Evolutionary conservation across 2,329 filamentous ascomycete genomes (phyloP).

Genomic region (Colletotrichum sublineola): DNA sequence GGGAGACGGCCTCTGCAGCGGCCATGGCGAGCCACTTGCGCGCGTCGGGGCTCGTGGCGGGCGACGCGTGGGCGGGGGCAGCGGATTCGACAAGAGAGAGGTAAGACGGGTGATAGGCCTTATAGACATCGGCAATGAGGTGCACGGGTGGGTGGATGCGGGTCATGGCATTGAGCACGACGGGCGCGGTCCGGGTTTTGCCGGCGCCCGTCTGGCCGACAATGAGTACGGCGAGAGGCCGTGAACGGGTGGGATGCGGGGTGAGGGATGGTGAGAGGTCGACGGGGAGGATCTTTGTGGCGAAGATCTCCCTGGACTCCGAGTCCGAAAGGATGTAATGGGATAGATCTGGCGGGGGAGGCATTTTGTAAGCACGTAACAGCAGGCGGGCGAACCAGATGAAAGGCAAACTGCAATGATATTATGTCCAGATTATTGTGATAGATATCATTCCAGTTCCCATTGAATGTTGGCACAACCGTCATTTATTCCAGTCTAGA

Average conservation of each 20-base stretch:
- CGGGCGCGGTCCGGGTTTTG: slow-evolving; percentile 60
- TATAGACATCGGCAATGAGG: slow-evolving; percentile 64
- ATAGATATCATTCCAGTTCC: background rate
- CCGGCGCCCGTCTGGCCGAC: slow-evolving; percentile 64
- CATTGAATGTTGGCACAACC: too few species aligned
- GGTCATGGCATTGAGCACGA: slow-evolving; percentile 52
- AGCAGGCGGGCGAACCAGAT: background rate
- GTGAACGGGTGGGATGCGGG: slow-evolving; percentile 26
- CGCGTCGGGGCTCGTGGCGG: slow-evolving; percentile 57
- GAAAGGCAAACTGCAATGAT: background rate
- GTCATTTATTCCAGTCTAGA: background rate
- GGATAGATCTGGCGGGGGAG: slow-evolving; percentile 48
- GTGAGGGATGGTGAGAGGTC: slow-evolving; percentile 48
- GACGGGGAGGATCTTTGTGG: slow-evolving; percentile 49
- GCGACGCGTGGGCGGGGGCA: slow-evolving; percentile 53
- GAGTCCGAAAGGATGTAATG: slow-evolving; percentile 50
- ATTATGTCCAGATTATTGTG: background rate
- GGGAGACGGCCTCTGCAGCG: slow-evolving; percentile 50
- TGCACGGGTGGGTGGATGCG: slow-evolving; percentile 49
- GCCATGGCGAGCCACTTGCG: slow-evolving; percentile 60
- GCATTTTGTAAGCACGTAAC: slow-evolving; percentile 20
- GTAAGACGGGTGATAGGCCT: slow-evolving; percentile 61
- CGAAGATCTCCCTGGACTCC: slow-evolving; percentile 51
- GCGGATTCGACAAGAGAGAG: slow-evolving; percentile 47
- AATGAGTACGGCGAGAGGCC: slow-evolving; percentile 57